phyloP scores from a whole-genome alignment of 768 basidiomycete species.

The Chalciporus piperatus region DNA sequence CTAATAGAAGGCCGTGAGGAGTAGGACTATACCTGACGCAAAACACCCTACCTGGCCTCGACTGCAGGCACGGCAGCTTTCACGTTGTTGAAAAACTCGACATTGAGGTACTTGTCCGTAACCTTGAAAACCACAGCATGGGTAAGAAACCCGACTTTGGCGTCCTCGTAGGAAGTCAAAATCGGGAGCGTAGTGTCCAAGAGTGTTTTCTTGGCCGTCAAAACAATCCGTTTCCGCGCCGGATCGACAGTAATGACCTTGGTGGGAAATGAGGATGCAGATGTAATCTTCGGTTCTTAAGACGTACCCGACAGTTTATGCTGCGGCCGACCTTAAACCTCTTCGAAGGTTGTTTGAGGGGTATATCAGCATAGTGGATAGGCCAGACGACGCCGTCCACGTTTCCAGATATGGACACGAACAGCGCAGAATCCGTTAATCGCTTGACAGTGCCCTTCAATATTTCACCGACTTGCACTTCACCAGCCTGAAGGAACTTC shows the following conservation, averaged over 20 bases:
- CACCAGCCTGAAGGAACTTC: constrained; percentile 77
- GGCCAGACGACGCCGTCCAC: constrained; percentile 95
- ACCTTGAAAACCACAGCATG: constrained; percentile 84
- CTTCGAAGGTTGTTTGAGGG: constrained; percentile 89
- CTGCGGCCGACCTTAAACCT: constrained; percentile 79
- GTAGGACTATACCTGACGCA: background rate
- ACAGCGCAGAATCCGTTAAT: constrained; percentile 75
- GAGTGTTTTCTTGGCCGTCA: constrained; percentile 91
- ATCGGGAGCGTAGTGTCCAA: constrained; percentile 77
- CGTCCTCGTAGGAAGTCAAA: constrained; percentile 62
- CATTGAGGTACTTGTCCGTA: constrained; percentile 73
- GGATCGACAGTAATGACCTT: constrained; percentile 83
- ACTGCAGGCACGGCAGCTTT: constrained; percentile 76
- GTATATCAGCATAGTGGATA: constrained; percentile 91
- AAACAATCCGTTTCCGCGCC: constrained; percentile 71
- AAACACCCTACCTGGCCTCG: constrained; percentile 69
- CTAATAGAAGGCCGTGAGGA: constrained; percentile 37
- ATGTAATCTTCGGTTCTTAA: background rate
- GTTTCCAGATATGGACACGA: constrained; percentile 81
- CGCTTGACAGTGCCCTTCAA: constrained; percentile 88
- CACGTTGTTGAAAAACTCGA: constrained; percentile 89
- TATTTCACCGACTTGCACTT: constrained; percentile 82
- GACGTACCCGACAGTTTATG: constrained; percentile 82
- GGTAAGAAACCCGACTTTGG: constrained; percentile 64
- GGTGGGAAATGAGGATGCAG: constrained; percentile 1